Evolutionary conservation across 257 asterid species (phyloP), one percentile per base, ranked within the genome.

Genomic region (Nicotiana undulata): DNA sequence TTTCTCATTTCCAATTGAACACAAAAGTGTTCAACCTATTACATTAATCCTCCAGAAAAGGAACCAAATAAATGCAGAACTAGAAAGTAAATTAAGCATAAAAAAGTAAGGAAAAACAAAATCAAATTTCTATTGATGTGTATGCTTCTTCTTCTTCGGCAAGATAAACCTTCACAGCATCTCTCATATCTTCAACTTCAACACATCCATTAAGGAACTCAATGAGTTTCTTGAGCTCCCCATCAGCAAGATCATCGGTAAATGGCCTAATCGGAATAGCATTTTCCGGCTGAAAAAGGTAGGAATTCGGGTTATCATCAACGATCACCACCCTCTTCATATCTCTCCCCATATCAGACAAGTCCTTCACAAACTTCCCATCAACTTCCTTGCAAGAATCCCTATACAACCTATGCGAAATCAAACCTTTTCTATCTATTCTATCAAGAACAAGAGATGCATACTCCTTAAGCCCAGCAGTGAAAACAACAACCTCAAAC

Each of bases 221-320:
- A 29, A 90, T 88, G 87, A 96, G 79, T 87, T 81, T 90, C 90
- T 81, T 86, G 82, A 96, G 81, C 84, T 96, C 99, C 55, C 82
- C 89, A 75, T 96, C 99, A 20, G 74, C 91, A 4, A 81, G 87
- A 84, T 92, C 97, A 81, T 92, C 90, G 0, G 74, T 84, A 81
- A 96, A 94, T 13, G 97, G 95, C 82, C 80, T 85, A 15, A 94
- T 86, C 4, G 97, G 97, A 58, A 96, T 75, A 2, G 93, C 99
- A 20, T 94, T 94, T 18, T 89, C 89, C 0, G 94, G 98, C 86
- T 96, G 98, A 51, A 90, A 82, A 76, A 20, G 63, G 46, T 96
- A 96, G 0, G 97, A 96, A 85, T 88, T 90, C 2, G 99, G 99
- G 70, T 96, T 94, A 77, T 96, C 99, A 79, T 96, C 99, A 64